Base-by-base conservation (phyloP, 2,329 filamentous ascomycete genomes). In the Raffaelea deltoideospora region DNA sequence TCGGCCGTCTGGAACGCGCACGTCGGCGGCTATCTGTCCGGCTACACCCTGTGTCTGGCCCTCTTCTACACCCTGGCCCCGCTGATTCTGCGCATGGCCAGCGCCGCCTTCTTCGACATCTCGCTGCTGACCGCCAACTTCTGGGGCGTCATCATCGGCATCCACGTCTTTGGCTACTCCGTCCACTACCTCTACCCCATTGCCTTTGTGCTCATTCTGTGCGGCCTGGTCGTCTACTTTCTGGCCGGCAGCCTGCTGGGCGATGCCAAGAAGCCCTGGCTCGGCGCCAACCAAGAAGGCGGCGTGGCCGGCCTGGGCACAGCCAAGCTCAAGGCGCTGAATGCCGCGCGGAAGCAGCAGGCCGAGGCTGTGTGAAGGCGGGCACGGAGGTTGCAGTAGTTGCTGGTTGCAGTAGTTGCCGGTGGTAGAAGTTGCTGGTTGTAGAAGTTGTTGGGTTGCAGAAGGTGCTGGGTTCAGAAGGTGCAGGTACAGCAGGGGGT, bases 21-120 rank as follows among this genome's bases (percentile, higher is more conserved):
- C 44, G 69, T 93, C 31, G 79, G 69, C 27, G 85, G 85, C 17
- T 96, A 92, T 55, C 64, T 96, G 27, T 67, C 78, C n/a, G 90
- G 88, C 1, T 98, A 88, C 59, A 96, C 90, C 0, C 58, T 95
- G 15, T 76, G 78, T 41, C 68, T 98, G 18, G 65, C 70, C 37
- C 60, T 90, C 41, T 98, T 98, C 61, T 98, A 98, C 64, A 76
- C 77, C 8, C 65, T 90, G 3, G 86, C 82, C 0, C 90, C 90
- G 0, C 61, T 96, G 37, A 69, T 98, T 44, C 78, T 96, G 59
- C 83, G 90, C 45, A 80, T 96, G 63, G 81, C 81, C 21, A 82
- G 75, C 14, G 90, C 90, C 3, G 88, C 87, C 17, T 95, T 98
- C 61, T 92, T 95, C 65, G 93, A 98, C 58, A 93, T 96, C 50